Conservation (phyloP, 1,284 basidiomycete genomes). For the Phylloboletellus chloephorus region DNA sequence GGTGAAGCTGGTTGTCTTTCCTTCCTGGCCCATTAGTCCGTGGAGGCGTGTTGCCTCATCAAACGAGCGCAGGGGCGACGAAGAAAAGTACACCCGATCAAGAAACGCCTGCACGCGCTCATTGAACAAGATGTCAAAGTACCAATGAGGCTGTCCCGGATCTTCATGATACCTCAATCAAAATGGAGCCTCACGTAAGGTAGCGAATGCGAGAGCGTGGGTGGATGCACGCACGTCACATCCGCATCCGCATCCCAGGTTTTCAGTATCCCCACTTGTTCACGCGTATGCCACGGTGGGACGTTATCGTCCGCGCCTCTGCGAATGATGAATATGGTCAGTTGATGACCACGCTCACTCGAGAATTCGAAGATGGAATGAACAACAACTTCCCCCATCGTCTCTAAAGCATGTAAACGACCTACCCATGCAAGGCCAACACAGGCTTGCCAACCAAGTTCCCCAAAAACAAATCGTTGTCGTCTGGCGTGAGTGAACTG, state of each 20-base stretch:
- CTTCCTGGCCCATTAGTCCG: neutral
- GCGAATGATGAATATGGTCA: constrained; percentile 4
- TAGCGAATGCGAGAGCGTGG: neutral
- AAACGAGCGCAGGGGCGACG: neutral
- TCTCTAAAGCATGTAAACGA: constrained; percentile 1
- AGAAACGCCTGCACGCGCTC: constrained; percentile 53
- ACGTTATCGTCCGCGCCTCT: constrained; percentile 76
- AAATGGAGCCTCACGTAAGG: neutral
- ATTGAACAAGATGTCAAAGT: constrained; percentile 53
- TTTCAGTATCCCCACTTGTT: constrained; percentile 51
- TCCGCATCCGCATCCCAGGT: constrained; percentile 50
- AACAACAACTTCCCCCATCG: neutral
- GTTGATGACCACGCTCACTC: neutral
- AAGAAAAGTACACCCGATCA: constrained; percentile 29
- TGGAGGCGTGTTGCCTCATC: neutral
- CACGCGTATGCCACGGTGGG: constrained; percentile 74
- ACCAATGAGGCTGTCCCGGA: constrained; percentile 64
- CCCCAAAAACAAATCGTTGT: constrained; percentile 80
- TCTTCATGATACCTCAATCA: constrained; percentile 59
- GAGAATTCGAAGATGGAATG: neutral
- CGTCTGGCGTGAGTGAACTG: constrained; percentile 70
- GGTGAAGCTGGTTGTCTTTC: constrained; percentile 43
- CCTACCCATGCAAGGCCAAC: constrained; percentile 74
- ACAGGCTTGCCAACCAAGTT: constrained; percentile 69
- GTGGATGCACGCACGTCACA: constrained; percentile 42